Conservation (phyloP, 2,329 filamentous ascomycete genomes). For the Ophiostoma himal-ulmi region DNA sequence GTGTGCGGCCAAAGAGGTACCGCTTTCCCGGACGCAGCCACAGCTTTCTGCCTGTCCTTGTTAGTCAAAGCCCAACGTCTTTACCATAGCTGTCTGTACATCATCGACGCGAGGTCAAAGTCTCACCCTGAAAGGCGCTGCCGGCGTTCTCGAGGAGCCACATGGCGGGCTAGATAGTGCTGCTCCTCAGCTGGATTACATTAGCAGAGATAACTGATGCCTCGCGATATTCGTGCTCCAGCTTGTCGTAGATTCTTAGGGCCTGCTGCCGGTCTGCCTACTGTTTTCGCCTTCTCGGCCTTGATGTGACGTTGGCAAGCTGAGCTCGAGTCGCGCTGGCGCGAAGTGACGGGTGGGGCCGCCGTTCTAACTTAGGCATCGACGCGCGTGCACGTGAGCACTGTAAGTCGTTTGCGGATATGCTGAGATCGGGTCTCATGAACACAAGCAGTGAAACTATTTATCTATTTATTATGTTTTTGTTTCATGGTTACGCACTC, state of each 20-base stretch:
- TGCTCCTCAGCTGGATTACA: not conserved
- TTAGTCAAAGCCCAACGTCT: not conserved
- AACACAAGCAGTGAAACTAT: not conserved
- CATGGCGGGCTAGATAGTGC: constrained; percentile 12
- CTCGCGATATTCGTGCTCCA: not conserved
- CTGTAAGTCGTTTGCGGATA: not conserved
- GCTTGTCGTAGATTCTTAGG: not conserved
- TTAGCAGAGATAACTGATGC: not conserved
- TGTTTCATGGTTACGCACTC: not conserved
- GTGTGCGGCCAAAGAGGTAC: constrained; percentile 79
- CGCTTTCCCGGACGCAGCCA: constrained; percentile 83
- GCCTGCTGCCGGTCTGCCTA: not conserved
- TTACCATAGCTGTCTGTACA: not conserved
- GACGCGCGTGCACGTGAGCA: constrained; percentile 23
- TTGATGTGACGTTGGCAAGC: constrained; percentile 4
- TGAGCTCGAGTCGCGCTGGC: constrained; percentile 11
- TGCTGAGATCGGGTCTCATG: not conserved
- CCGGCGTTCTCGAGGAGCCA: constrained; percentile 30
- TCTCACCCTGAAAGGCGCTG: constrained; percentile 45
- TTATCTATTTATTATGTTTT: not conserved
- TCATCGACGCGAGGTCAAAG: not conserved
- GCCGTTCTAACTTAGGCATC: constrained; percentile 12
- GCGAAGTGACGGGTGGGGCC: constrained; percentile 7
- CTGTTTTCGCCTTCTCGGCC: not conserved
- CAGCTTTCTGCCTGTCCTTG: constrained; percentile 57